Evolutionary conservation across 225 moss, liverwort and hornwort genomes (phyloP).

Genomic region (Anthoceros angustus): DNA sequence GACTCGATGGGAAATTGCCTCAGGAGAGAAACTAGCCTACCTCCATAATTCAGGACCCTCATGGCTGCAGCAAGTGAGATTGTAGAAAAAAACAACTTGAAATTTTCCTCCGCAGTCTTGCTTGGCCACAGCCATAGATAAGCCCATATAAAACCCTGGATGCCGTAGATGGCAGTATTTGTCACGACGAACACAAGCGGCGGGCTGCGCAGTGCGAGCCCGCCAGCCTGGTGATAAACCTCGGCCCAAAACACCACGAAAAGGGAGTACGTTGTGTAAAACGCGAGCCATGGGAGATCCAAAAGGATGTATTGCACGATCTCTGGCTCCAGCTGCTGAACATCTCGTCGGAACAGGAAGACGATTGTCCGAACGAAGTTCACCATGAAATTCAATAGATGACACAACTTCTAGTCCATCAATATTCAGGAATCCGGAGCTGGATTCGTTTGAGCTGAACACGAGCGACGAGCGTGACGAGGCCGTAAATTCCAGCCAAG

Average conservation of each 20-base stretch:
- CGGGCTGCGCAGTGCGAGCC: constrained; percentile 69
- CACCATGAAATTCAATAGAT: constrained; percentile 82
- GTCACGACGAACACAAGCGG: constrained; percentile 80
- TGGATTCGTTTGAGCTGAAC: constrained; percentile 90
- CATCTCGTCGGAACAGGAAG: constrained; percentile 65
- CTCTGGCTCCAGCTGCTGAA: constrained; percentile 52
- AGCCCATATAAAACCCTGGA: constrained; percentile 75
- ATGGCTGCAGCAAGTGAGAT: constrained; percentile 74
- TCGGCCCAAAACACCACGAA: constrained; percentile 96
- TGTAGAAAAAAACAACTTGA: constrained; percentile 93
- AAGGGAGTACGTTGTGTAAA: constrained; percentile 93
- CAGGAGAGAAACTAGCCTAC: constrained; percentile 95
- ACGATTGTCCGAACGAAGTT: constrained; percentile 90
- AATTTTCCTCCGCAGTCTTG: constrained; percentile 36
- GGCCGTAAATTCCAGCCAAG: constrained; percentile 63
- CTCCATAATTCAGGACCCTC: constrained; percentile 87
- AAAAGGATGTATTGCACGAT: constrained; percentile 66
- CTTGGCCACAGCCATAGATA: constrained; percentile 61
- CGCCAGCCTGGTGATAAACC: constrained; percentile 98
- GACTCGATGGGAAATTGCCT: constrained; percentile 94
- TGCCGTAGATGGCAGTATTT: constrained; percentile 50
- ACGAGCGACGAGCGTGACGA: constrained; percentile 75
- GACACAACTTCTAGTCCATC: constrained; percentile 99
- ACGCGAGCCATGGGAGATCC: constrained; percentile 78
- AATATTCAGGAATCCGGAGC: constrained; percentile 87